Conservation (phyloP, 768 basidiomycete genomes). For the Amanita jacksonii region DNA sequence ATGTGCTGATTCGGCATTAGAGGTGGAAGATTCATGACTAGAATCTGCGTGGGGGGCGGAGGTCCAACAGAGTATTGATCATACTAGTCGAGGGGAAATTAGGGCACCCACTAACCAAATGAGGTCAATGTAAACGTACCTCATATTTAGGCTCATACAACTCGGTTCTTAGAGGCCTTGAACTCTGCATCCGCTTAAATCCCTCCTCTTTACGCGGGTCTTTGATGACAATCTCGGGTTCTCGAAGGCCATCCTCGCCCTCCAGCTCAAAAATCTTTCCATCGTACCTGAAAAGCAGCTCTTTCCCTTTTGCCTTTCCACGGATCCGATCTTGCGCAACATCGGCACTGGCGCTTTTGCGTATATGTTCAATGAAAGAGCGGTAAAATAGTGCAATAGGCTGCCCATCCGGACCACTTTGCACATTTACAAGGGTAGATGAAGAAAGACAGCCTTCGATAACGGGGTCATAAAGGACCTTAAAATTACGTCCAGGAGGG, state of each 20-base stretch:
- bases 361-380: slow-evolving; percentile 29
- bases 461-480: slow-evolving; percentile 53
- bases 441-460: slow-evolving; percentile 31
- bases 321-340: slow-evolving; percentile 37
- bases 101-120: not conserved
- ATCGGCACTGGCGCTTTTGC: slow-evolving; percentile 20
- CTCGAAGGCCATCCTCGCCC: slow-evolving; percentile 18
- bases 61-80: slow-evolving; percentile 64
- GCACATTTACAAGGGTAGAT: slow-evolving; percentile 12
- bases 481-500: slow-evolving; percentile 39
- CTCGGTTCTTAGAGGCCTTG: slow-evolving; percentile 19
- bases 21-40: slow-evolving; percentile 62
- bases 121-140: slow-evolving; percentile 25
- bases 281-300: slow-evolving; percentile 40
- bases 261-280: slow-evolving; percentile 43
- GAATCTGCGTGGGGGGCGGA: slow-evolving; percentile 65
- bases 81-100: slow-evolving; percentile 36
- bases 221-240: slow-evolving; percentile 27
- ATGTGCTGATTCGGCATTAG: slow-evolving; percentile 61
- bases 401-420: slow-evolving; percentile 9
- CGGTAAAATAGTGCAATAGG: slow-evolving; percentile 23
- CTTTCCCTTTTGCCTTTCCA: slow-evolving; percentile 59
- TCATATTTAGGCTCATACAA: slow-evolving; percentile 45
- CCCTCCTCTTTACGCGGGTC: slow-evolving; percentile 50
- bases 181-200: slow-evolving; percentile 14